Percentiles rank a stretch among this genome's conserved stretches.
phyloP scores from a whole-genome alignment of 108 stramenopile genomes.

The Chaetoceros muelleri region DNA sequence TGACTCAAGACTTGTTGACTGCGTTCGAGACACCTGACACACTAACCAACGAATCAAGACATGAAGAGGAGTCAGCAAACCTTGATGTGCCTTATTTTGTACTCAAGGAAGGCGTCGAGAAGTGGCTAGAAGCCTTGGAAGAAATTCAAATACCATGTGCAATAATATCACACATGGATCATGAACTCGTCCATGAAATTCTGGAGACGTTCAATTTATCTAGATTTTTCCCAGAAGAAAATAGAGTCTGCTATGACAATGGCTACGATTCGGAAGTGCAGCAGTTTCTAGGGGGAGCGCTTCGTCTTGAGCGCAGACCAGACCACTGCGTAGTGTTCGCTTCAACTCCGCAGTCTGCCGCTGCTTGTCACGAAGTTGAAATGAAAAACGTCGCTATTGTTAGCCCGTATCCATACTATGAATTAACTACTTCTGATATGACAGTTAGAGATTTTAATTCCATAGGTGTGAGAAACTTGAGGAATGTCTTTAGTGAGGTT shows the following conservation, averaged over 20 bases:
- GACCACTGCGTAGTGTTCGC: conserved; percentile 73
- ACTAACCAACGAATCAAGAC: too few species aligned
- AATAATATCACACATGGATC: conserved; percentile 45
- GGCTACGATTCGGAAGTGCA: conserved; percentile 36
- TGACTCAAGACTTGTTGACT: too few species aligned
- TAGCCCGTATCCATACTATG: conserved; percentile 57
- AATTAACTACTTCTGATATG: conserved; percentile 55
- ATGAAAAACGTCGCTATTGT: conserved; percentile 61
- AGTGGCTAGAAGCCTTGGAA: conserved; percentile 51
- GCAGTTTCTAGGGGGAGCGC: conserved; percentile 49
- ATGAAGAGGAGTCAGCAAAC: conserved; percentile 13
- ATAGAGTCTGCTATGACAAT: conserved; percentile 30
- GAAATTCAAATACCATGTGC: conserved; percentile 68
- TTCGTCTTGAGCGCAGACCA: conserved; percentile 61
- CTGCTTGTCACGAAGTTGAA: conserved; percentile 49
- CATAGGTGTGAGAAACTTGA: conserved; percentile 42
- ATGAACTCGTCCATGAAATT: conserved; percentile 39
- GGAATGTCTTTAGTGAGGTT: conserved; percentile 38
- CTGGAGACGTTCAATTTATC: conserved; percentile 45
- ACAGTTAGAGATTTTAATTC: conserved; percentile 28
- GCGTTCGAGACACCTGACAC: too few species aligned
- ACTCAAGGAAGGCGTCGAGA: conserved; percentile 21
- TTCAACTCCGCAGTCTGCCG: conserved; percentile 38
- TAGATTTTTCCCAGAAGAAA: conserved; percentile 46
- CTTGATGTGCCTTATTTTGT: conserved; percentile 21